phyloP scores from a whole-genome alignment of 805 yeast genomes.

The Metschnikowia hibisci region DNA sequence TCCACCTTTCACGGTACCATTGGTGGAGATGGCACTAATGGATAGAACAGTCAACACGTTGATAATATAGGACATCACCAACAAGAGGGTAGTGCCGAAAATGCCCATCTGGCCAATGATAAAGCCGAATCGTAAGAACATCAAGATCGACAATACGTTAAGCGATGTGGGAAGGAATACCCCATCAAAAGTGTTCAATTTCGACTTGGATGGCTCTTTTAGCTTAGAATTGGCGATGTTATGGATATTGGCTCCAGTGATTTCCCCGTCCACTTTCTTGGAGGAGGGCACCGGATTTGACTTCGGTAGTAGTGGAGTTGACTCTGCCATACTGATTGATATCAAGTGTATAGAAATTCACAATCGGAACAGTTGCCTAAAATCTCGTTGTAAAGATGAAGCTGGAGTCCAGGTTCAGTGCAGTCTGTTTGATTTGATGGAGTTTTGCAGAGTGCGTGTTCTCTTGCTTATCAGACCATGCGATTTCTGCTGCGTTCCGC shows the following conservation, averaged over 20 bases:
- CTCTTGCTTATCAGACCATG: conserved; percentile 1
- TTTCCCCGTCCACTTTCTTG: background rate
- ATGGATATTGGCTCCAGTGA: background rate
- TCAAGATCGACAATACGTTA: conserved; percentile 87
- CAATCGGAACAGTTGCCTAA: too few species aligned
- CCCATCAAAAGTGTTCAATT: conserved; percentile 80
- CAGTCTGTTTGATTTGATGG: conserved; percentile 1
- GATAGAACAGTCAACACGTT: conserved; percentile 84
- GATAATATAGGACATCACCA: conserved; percentile 72
- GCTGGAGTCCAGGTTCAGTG: too few species aligned
- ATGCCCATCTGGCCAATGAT: conserved; percentile 93
- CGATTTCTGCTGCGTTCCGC: conserved; percentile 1
- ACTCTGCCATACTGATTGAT: conserved; percentile 10
- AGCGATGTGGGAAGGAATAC: conserved; percentile 92
- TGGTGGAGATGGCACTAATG: conserved; percentile 93
- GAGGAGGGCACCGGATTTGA: conserved; percentile 2
- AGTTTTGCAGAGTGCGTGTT: conserved; percentile 3
- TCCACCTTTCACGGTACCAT: conserved; percentile 96
- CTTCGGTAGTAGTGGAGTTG: conserved; percentile 19
- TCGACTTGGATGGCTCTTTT: conserved; percentile 21
- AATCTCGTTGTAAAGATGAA: too few species aligned
- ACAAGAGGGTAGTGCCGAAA: conserved; percentile 64
- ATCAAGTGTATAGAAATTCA: too few species aligned
- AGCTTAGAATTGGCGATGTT: background rate
- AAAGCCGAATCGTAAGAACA: conserved; percentile 95